Evolutionary conservation across 768 basidiomycete species (phyloP).

Genomic region (Lentinus brumalis): DNA sequence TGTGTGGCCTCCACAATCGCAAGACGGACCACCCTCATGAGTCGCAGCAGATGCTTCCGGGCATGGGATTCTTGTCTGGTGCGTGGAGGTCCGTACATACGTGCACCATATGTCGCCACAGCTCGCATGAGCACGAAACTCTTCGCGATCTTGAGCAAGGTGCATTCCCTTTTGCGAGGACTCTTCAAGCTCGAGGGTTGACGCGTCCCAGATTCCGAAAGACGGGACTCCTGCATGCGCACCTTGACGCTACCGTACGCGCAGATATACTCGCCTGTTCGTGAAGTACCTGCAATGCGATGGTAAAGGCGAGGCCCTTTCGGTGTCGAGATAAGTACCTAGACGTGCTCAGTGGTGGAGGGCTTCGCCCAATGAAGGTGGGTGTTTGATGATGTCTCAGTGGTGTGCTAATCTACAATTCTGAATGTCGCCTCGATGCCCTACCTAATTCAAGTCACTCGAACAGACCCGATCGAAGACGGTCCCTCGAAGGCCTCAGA

Average conservation of each 20-base stretch:
- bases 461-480: too few species aligned
- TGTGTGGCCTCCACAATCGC: constrained; percentile 57
- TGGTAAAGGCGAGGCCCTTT: too few species aligned
- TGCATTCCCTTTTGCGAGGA: constrained; percentile 17
- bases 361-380: too few species aligned
- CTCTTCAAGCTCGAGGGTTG: too few species aligned
- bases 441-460: too few species aligned
- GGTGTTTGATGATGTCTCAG: too few species aligned
- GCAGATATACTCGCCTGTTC: constrained; percentile 39
- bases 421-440: too few species aligned
- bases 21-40: constrained; percentile 27
- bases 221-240: constrained; percentile 71
- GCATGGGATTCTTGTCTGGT: constrained; percentile 81
- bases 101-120: background rate
- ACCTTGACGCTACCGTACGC: constrained; percentile 75
- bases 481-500: background rate
- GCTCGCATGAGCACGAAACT: constrained; percentile 52
- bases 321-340: too few species aligned
- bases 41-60: constrained; percentile 67
- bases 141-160: constrained; percentile 65
- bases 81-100: constrained; percentile 2
- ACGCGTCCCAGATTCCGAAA: constrained; percentile 71
- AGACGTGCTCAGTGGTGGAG: too few species aligned
- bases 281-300: too few species aligned
- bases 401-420: too few species aligned